Conservation (phyloP, 225 moss, liverwort and hornwort species). For the Polytrichum formosum region DNA sequence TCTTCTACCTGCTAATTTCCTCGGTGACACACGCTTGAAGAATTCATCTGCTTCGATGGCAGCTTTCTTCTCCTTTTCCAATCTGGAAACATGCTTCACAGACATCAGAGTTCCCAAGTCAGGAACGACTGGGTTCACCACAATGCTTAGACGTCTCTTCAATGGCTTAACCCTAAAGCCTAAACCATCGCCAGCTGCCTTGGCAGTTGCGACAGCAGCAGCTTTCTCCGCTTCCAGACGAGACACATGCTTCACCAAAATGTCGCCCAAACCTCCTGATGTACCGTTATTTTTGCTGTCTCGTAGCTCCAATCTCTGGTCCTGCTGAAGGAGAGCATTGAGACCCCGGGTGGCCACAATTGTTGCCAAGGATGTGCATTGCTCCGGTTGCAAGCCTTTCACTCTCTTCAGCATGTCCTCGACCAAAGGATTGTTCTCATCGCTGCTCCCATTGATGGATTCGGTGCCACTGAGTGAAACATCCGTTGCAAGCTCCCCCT, state of each 20-base stretch:
- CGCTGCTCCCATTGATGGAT: constrained; percentile 1
- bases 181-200: constrained; percentile 23
- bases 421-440: constrained; percentile 15
- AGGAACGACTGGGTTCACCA: constrained; percentile 21
- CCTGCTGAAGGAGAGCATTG: constrained; percentile 26
- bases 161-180: constrained; percentile 12
- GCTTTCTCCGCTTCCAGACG: constrained; percentile 39
- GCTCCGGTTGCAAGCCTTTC: constrained; percentile 31
- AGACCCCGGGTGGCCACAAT: constrained; percentile 38
- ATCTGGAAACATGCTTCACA: constrained; percentile 33
- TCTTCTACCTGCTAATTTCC: constrained; percentile 21
- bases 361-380: constrained; percentile 41
- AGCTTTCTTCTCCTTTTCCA: constrained; percentile 31
- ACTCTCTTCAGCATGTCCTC: constrained; percentile 37
- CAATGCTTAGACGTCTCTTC: constrained; percentile 23
- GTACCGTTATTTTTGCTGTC: constrained; percentile 12
- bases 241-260: constrained; percentile 37
- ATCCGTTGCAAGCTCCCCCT: constrained; percentile 10
- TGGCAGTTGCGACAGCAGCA: constrained; percentile 23
- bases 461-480: constrained; percentile 7
- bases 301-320: constrained; percentile 24
- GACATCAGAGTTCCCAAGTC: constrained; percentile 29
- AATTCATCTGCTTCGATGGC: constrained; percentile 28
- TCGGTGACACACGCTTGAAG: constrained; percentile 20
- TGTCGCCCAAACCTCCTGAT: constrained; percentile 31